Evolutionary conservation across 2,329 filamentous ascomycete genomes (phyloP).

Genomic region (Microsporum ferrugineum): DNA sequence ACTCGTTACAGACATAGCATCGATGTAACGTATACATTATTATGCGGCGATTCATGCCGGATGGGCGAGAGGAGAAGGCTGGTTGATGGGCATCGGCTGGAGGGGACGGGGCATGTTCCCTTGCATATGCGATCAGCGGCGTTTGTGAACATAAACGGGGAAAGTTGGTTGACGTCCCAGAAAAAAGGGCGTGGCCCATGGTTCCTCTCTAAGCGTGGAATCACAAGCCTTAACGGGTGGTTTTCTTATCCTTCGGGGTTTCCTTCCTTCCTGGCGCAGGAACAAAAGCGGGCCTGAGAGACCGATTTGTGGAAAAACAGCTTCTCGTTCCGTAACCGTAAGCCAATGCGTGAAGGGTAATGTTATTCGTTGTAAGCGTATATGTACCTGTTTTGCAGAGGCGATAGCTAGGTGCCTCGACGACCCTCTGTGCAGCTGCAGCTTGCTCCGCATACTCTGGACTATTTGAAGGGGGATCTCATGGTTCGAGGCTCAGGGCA

Average conservation of each 20-base stretch:
- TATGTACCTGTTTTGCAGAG: not conserved
- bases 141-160: not conserved
- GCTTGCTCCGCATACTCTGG: too few species aligned
- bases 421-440: too few species aligned
- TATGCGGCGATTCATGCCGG: not conserved
- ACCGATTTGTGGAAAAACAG: not conserved
- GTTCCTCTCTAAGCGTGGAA: not conserved
- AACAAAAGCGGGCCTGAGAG: constrained; percentile 3
- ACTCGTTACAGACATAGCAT: not conserved
- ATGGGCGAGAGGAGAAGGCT: not conserved
- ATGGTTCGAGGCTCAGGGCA: too few species aligned
- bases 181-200: not conserved
- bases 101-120: not conserved
- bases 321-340: constrained; percentile 1
- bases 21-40: not conserved
- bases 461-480: too few species aligned
- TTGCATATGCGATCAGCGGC: not conserved
- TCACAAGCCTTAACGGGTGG: not conserved
- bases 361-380: too few species aligned
- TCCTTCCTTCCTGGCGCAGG: not conserved
- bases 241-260: not conserved
- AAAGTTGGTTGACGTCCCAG: not conserved
- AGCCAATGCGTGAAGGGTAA: not conserved
- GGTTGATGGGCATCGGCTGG: not conserved
- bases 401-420: not conserved